Percentiles rank a stretch among this genome's conserved stretches.
Evolutionary conservation across 768 basidiomycete genomes (phyloP).

Genomic region (Lyophyllum decastes): DNA sequence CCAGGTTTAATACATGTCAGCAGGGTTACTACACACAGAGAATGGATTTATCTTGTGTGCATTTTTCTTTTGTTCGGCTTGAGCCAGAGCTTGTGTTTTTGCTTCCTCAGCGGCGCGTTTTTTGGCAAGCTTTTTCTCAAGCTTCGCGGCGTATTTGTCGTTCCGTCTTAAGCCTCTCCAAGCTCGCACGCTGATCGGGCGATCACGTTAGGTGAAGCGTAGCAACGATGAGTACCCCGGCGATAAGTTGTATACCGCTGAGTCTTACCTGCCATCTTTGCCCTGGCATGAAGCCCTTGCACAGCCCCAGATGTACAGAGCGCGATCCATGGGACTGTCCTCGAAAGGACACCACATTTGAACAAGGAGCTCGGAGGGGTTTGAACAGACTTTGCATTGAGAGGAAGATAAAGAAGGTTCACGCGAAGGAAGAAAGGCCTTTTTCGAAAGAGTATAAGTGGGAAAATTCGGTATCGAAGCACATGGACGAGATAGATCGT

Average conservation of each 20-base stretch:
- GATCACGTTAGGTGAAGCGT: slow-evolving; percentile 5
- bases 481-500: slow-evolving; percentile 60
- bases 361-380: slow-evolving; percentile 78
- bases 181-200: slow-evolving; percentile 64
- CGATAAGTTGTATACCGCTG: slow-evolving; percentile 5
- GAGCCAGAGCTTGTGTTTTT: slow-evolving; percentile 32
- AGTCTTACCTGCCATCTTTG: slow-evolving; percentile 73
- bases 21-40: slow-evolving; percentile 47
- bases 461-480: slow-evolving; percentile 47
- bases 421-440: slow-evolving; percentile 72
- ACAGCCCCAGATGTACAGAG: slow-evolving; percentile 86
- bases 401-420: slow-evolving; percentile 66
- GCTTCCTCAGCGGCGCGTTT: slow-evolving; percentile 40
- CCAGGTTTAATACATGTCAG: not conserved
- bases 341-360: slow-evolving; percentile 93
- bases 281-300: slow-evolving; percentile 68
- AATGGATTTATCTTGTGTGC: slow-evolving; percentile 63
- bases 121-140: slow-evolving; percentile 54
- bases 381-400: slow-evolving; percentile 69
- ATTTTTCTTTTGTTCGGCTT: slow-evolving; percentile 30
- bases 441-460: slow-evolving; percentile 41
- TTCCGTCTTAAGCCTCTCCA: slow-evolving; percentile 80
- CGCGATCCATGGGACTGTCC: slow-evolving; percentile 81
- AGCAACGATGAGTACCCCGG: slow-evolving; percentile 15
- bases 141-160: slow-evolving; percentile 70